Evolutionary conservation across 2,329 filamentous ascomycete genomes (phyloP).

Genomic region (Zymoseptoria pseudotritici): DNA sequence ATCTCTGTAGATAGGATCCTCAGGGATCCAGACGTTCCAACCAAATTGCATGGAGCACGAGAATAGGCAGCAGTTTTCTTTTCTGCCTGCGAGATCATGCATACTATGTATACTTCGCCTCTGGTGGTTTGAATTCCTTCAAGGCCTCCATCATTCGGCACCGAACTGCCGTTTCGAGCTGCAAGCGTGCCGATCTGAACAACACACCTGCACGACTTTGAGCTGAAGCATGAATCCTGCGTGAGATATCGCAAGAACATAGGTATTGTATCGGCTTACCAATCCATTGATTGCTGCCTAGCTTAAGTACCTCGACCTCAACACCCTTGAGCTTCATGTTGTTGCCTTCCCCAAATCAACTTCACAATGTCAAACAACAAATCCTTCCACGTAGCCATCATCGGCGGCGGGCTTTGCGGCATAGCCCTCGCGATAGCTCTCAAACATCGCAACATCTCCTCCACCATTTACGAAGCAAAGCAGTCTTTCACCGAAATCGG

Average conservation of each 20-base stretch:
- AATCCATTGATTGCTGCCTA: background rate
- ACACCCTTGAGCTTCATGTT: background rate
- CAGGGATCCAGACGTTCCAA: too few relatives aligned
- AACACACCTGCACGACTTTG: background rate
- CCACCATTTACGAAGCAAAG: conserved; percentile 34
- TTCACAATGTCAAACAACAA: background rate
- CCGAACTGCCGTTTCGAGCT: background rate
- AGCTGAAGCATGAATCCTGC: background rate
- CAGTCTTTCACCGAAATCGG: conserved; percentile 50
- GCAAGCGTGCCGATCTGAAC: background rate
- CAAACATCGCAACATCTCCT: conserved; percentile 25
- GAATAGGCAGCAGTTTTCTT: background rate
- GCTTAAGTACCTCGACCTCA: background rate
- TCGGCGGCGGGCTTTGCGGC: conserved; percentile 54
- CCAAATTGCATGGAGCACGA: too few relatives aligned
- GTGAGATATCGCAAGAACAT: background rate
- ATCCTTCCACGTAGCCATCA: conserved; percentile 38
- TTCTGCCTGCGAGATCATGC: background rate
- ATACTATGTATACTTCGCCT: too few relatives aligned
- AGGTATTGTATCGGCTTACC: background rate
- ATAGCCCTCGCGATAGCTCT: conserved; percentile 49
- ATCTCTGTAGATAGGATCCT: too few relatives aligned
- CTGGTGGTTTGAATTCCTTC: too few relatives aligned
- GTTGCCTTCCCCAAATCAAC: too few relatives aligned
- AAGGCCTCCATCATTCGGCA: too few relatives aligned